A percentile compares a stretch with the other conserved stretches of the same genome.
Evolutionary conservation across 2,329 filamentous ascomycete genomes (phyloP).

Genomic region (Arthrinium puccinioides): DNA sequence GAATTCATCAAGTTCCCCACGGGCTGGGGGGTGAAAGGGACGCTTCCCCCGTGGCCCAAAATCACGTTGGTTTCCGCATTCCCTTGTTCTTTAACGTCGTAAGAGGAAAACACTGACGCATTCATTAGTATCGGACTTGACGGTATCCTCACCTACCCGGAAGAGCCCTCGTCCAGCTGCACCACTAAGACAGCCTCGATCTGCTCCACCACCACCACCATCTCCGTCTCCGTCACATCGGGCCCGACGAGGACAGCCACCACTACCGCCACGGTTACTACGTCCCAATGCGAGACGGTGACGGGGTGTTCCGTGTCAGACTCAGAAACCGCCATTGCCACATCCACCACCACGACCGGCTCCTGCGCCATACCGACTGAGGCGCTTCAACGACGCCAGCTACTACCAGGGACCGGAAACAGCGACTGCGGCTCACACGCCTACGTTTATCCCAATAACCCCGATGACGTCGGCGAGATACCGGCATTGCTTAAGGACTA

Average conservation of each 20-base stretch:
- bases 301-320: too few relatives aligned
- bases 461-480: background rate
- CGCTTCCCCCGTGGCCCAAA: background rate
- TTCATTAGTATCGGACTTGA: background rate
- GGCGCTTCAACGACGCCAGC: too few relatives aligned
- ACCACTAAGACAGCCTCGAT: conserved; percentile 7
- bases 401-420: too few relatives aligned
- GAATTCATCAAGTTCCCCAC: background rate
- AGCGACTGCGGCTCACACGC: too few relatives aligned
- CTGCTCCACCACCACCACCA: too few relatives aligned
- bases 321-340: too few relatives aligned
- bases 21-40: background rate
- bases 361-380: too few relatives aligned
- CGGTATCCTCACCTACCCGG: background rate
- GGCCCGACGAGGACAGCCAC: too few relatives aligned
- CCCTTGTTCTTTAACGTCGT: background rate
- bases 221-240: too few relatives aligned
- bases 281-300: too few relatives aligned
- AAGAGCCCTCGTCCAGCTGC: background rate
- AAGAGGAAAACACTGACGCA: background rate
- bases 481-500: background rate
- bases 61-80: background rate
- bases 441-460: background rate
- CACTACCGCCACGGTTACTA: too few relatives aligned
- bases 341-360: too few relatives aligned